Evolutionary conservation across 306 rosid genomes (phyloP).

Genomic region (Betula pendula): DNA sequence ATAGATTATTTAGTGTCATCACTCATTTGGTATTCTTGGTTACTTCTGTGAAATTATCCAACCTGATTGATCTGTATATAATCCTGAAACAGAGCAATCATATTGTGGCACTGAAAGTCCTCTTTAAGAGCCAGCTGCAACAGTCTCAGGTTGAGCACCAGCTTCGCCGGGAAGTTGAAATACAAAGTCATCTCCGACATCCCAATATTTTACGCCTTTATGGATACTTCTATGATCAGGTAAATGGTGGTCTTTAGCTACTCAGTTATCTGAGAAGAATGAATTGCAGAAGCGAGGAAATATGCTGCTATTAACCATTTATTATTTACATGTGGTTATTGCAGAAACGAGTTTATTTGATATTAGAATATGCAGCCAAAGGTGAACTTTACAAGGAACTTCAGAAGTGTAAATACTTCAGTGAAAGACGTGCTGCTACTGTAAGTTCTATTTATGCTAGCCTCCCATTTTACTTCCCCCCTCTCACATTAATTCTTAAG

Average conservation of each 20-base stretch:
- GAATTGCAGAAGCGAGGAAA: constrained; percentile 4
- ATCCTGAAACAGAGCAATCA: constrained; percentile 80
- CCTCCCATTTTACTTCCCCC: neutral
- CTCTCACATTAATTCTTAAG: neutral
- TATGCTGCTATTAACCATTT: constrained; percentile 16
- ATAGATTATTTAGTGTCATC: neutral
- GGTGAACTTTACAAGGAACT: constrained; percentile 98
- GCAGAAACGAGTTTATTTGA: constrained; percentile 95
- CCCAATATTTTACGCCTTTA: constrained; percentile 90
- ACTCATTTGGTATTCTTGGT: neutral
- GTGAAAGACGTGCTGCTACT: constrained; percentile 99
- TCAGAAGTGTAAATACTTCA: constrained; percentile 91
- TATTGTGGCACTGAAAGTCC: constrained; percentile 89
- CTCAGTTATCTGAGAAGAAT: neutral
- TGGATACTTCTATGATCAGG: constrained; percentile 98
- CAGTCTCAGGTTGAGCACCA: constrained; percentile 99
- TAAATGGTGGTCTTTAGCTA: constrained; percentile 17
- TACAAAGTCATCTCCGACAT: constrained; percentile 97
- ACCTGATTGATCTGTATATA: constrained; percentile 19
- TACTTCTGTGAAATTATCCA: constrained; percentile 7
- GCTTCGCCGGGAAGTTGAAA: constrained; percentile 96
- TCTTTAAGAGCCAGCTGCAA: constrained; percentile 94
- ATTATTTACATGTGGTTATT: constrained; percentile 12
- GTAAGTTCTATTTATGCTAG: constrained; percentile 48
- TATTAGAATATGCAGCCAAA: constrained; percentile 93